phyloP scores from a whole-genome alignment of 768 basidiomycete genomes.

The Termitomyces sp. region DNA sequence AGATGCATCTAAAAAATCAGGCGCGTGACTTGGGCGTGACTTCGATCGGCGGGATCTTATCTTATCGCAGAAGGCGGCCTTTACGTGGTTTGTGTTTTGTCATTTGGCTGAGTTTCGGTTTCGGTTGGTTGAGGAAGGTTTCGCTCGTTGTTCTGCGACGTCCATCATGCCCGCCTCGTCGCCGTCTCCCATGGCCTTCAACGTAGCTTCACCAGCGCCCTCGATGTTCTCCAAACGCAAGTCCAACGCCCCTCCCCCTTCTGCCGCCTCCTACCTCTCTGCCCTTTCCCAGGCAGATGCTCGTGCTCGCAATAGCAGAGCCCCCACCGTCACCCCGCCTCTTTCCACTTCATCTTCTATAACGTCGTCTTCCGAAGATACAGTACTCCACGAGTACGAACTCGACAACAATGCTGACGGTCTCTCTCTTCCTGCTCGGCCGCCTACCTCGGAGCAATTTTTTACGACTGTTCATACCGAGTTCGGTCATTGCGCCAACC shows the following conservation, averaged over 20 bases:
- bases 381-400: conserved; percentile 51
- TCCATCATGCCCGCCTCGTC: conserved; percentile 15
- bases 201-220: conserved; percentile 39
- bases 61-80: background rate
- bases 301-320: conserved; percentile 42
- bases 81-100: background rate
- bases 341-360: conserved; percentile 70
- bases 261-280: conserved; percentile 38
- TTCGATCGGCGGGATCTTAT: background rate
- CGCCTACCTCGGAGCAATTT: conserved; percentile 77
- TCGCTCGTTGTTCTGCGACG: background rate
- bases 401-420: conserved; percentile 41
- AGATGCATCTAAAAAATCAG: conserved; percentile 3
- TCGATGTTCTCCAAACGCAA: conserved; percentile 60
- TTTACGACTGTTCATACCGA: conserved; percentile 82
- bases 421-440: conserved; percentile 53
- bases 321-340: conserved; percentile 63
- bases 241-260: conserved; percentile 23
- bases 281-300: conserved; percentile 53
- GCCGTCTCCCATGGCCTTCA: conserved; percentile 62
- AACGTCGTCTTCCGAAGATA: conserved; percentile 66
- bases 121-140: background rate
- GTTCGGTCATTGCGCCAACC: conserved; percentile 87
- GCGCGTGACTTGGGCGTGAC: conserved; percentile 6
- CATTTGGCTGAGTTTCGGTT: conserved; percentile 1